Evolutionary conservation across 2,329 filamentous ascomycete genomes (phyloP), one percentile per base, ranked within the genome.

Genomic region (Fusarium decemcellulare): DNA sequence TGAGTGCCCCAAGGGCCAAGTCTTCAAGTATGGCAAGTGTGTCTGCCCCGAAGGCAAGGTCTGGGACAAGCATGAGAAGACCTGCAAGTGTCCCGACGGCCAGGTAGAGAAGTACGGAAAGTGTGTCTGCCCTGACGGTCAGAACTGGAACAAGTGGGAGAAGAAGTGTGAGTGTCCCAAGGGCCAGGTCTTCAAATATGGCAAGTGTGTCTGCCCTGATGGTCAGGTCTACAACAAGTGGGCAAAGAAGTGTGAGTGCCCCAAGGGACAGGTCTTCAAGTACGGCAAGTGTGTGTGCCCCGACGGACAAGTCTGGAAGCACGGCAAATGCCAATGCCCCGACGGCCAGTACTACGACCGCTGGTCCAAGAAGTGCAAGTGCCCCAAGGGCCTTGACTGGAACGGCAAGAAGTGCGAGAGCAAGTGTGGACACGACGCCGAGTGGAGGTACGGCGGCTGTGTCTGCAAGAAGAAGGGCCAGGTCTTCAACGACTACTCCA

Each of bases 391-490:
- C 18, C 15, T 58, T 53, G 71, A 8, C 53, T 72, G 69, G 62
- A 18, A 72, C 52, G 63, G 63, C 37, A 16, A 57, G 32, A 40
- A 67, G 58, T 72, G 70, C 65, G 16, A 53, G 32, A 52, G 56
- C 9, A 57, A 72, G 64, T 72, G 70, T 16, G 70, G 70, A 10
- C 43, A 48, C 16, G 55, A 72, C 12, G 70, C 70, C 8, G 56
- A 71, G 27, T 72, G 61, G 53, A 72, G 63, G 57, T 53, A 63
- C 36, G 65, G 59, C n/a, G 55, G 18, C n/a, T 72, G 70, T 12
- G 65, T 72, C 42, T 72, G 70, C 56, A 71, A 63, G 54, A 73
- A 63, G 58, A 37, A 61, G 27, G 61, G 56, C 59, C 63, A 67
- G 47, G 53, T 65, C 27, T 72, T 57, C 32, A 32, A 72, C 61